Evolutionary conservation across 345 rosid genomes (phyloP).

Genomic region (Xanthoceras sorbifolium): DNA sequence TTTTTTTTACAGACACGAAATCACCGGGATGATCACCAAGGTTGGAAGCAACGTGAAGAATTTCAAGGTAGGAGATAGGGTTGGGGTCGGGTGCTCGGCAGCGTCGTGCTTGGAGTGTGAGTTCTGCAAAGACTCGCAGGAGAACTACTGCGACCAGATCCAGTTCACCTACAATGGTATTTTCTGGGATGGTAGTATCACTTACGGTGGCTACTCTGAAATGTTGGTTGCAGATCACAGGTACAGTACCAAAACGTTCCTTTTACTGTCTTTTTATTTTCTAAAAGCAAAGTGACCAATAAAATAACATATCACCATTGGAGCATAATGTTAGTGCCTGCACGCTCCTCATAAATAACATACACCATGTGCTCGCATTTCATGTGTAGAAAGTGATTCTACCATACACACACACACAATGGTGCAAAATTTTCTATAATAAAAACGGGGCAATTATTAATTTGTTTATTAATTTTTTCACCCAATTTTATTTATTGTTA

Average conservation of each 20-base stretch:
- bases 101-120: constrained; percentile 60
- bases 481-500: too few species aligned
- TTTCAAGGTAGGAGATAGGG: constrained; percentile 54
- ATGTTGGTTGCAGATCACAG: constrained; percentile 60
- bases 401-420: too few species aligned
- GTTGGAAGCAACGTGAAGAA: constrained; percentile 47
- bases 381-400: too few species aligned
- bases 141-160: constrained; percentile 57
- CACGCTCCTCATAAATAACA: too few species aligned
- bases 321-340: too few species aligned
- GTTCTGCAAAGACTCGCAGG: constrained; percentile 46
- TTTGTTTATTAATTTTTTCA: too few species aligned
- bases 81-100: constrained; percentile 64
- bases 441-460: too few species aligned
- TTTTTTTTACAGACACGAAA: constrained; percentile 58
- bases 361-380: too few species aligned
- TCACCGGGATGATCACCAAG: constrained; percentile 46
- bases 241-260: constrained; percentile 21
- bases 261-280: too few species aligned
- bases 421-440: too few species aligned
- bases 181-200: constrained; percentile 65
- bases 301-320: too few species aligned
- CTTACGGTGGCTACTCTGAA: constrained; percentile 62
- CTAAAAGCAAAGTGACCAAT: too few species aligned
- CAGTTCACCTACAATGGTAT: constrained; percentile 57